These are phyloP conservation scores for Talaromyces proteolyticus DNA, from an alignment of 495 filamentous ascomycete species.

Conservation along the genomic window DNA sequence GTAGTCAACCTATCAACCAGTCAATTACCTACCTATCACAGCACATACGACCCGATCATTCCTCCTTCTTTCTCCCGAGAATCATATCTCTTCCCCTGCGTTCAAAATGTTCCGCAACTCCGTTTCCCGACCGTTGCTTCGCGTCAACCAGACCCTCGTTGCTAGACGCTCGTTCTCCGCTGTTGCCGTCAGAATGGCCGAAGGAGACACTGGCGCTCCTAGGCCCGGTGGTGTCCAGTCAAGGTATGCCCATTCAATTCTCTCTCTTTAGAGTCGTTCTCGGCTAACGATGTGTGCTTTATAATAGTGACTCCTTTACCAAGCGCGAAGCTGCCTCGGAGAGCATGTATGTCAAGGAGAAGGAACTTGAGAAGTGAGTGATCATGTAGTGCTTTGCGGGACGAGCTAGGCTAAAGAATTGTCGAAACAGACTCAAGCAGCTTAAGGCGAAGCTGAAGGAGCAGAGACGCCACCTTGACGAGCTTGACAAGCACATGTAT, in stretches of 20 bases:
- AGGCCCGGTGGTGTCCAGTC: constrained; percentile 31
- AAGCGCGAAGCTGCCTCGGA: constrained; percentile 86
- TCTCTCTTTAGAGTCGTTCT: background rate
- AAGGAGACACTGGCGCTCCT: constrained; percentile 64
- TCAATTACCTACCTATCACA: background rate
- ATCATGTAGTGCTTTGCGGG: too few relatives aligned
- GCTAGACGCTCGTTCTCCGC: constrained; percentile 57
- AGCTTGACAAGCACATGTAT: constrained; percentile 81
- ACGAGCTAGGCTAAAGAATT: too few relatives aligned
- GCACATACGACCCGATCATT: constrained; percentile 1
- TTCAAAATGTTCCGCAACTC: constrained; percentile 62
- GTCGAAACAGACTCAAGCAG: constrained; percentile 43
- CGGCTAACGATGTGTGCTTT: background rate
- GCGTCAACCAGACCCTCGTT: constrained; percentile 40
- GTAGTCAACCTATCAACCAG: background rate
- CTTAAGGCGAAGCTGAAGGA: constrained; percentile 73
- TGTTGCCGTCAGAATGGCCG: constrained; percentile 54
- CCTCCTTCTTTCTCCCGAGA: constrained; percentile 6
- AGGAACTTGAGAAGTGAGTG: constrained; percentile 76
- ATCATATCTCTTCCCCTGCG: too few relatives aligned
- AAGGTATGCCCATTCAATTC: constrained; percentile 19
- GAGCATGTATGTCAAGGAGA: constrained; percentile 71
- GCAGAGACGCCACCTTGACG: constrained; percentile 75
- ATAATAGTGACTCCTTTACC: constrained; percentile 75
- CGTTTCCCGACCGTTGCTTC: constrained; percentile 50